Base-by-base conservation (phyloP, 176 grass and related monocot genomes). In the Eleusine coracana region DNA sequence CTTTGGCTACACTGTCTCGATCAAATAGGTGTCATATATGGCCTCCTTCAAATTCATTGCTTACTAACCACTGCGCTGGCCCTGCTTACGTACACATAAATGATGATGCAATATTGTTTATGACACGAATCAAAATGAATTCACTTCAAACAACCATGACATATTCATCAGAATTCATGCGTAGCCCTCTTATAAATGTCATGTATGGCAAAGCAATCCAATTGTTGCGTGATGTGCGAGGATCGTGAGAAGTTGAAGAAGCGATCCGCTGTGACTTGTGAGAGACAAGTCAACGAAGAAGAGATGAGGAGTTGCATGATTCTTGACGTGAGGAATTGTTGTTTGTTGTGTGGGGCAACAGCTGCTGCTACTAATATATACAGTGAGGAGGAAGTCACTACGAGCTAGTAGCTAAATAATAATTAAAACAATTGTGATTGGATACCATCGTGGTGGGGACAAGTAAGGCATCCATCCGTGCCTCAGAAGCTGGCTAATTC, bases 301-400 rank as follows among this genome's bases (percentile, higher is more conserved):
- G 48, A 77, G 65, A 23, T 7, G 34, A 80, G 18, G 27, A 51
- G 54, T 42, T 7, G 59, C 59, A 28, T 48, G 87, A 82, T 89
- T 81, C 87, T 77, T 89, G 65, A 82, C 87, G 83, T 86, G 87
- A 81, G 20, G 71, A 74, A 85, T 69, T 48, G 82, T 74, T 88
- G 66, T 78, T 77, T 77, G 39, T 21, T 23, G 14, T 61, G 58
- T n/a, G 20, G 1, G 55, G 55, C 58, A 61, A 61, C 58, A 61
- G 20, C 11, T 50, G 62, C 63, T 66, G 10, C 10, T 21, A 34
- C 15, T 58, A 75, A 56, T 36, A 74, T n/a, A 56, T 23, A 20
- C 29, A 54, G 52, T 38, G 36, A 74, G 2, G 13, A 51, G 49
- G 49, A 51, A 14, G 1, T 34, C 31, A 34, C 31, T 34, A 1